Evolutionary conservation across 768 basidiomycete genomes (phyloP), one percentile per base, ranked within the genome.

Genomic region (Panus rudis): DNA sequence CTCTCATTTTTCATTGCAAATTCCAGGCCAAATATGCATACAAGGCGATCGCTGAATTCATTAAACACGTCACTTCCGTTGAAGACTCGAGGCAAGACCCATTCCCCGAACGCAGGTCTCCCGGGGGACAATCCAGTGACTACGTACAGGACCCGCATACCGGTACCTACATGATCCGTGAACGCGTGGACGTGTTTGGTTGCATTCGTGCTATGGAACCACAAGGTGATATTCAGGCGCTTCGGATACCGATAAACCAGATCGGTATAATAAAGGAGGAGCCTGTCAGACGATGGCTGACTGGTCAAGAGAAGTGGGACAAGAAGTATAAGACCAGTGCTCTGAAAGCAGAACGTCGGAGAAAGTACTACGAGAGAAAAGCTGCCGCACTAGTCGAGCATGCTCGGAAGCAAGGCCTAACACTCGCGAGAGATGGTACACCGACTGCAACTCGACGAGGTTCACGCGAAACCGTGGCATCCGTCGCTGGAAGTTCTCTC

Each of bases 211-310:
- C 75, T 0, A 76, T 91, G 70, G 87, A 91, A 51, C 66, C 76
- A 1, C 59, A 62, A 32, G 65, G 68, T 8, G 70, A 80, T 6
- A 63, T 91, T 5, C 55, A 63, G 4, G 76, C 72, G 1, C 63
- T 89, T 31, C 57, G 67, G 8, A 56, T 89, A 30, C 68, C 70
- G 1, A 63, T 72, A 0, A 65, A 68, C 11, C 67, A 84, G 46
- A 71, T 89, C 28, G 86, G 85, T 0, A 59, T 83, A 25, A 77
- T 91, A 58, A 87, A 84, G 57, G 87, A 89, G 60, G 76, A 66
- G 0, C 80, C 83, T 0, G 77, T 77, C 0, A 66, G 73, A 55
- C 70, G 80, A n/a, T 92, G 85, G 73, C 56, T 76, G 12, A 59
- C 63, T 3, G 79, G 81, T 6, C 80, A 81, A 58, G 65, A 70